These are phyloP conservation scores for Cyberlindnera bimundalis DNA, from an alignment of 805 yeast species.

Conservation along the genomic window DNA sequence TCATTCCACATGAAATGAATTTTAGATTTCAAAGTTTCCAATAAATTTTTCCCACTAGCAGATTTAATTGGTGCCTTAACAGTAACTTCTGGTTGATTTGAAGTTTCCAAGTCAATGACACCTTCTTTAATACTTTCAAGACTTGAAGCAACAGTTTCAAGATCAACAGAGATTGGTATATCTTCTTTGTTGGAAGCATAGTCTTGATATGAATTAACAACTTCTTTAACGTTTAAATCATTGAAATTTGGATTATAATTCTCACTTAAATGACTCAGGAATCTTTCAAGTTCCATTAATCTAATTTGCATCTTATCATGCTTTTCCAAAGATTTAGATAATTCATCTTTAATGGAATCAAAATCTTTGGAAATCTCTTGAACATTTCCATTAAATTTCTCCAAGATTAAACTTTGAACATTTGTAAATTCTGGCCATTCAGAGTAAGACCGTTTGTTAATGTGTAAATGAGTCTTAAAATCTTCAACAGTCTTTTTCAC, in stretches of 20 bases:
- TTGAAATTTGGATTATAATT: slow-evolving; percentile 76
- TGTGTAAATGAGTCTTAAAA: slow-evolving; percentile 25
- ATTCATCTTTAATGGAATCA: slow-evolving; percentile 8
- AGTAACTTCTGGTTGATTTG: not conserved
- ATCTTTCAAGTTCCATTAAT: slow-evolving; percentile 37
- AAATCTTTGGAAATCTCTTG: not conserved
- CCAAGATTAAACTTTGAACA: not conserved
- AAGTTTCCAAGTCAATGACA: no score
- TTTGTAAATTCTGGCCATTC: not conserved
- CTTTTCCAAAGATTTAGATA: slow-evolving; percentile 9
- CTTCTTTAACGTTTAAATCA: slow-evolving; percentile 64
- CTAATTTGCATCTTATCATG: slow-evolving; percentile 17
- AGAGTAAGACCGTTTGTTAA: slow-evolving; percentile 9
- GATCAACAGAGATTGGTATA: not conserved
- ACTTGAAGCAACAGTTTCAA: not conserved
- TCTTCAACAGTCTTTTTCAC: slow-evolving; percentile 68
- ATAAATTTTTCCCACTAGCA: slow-evolving; percentile 2
- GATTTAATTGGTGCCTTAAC: slow-evolving; percentile 3
- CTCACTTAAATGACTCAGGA: slow-evolving; percentile 43
- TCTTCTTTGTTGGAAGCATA: slow-evolving; percentile 28
- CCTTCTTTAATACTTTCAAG: slow-evolving; percentile 5
- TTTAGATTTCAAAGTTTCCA: slow-evolving; percentile 12
- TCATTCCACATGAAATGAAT: slow-evolving; percentile 16
- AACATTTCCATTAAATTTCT: slow-evolving; percentile 1
- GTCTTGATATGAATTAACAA: slow-evolving; percentile 51